phyloP scores from a whole-genome alignment of 1,284 basidiomycete species.

The Ganoderma lingzhi region DNA sequence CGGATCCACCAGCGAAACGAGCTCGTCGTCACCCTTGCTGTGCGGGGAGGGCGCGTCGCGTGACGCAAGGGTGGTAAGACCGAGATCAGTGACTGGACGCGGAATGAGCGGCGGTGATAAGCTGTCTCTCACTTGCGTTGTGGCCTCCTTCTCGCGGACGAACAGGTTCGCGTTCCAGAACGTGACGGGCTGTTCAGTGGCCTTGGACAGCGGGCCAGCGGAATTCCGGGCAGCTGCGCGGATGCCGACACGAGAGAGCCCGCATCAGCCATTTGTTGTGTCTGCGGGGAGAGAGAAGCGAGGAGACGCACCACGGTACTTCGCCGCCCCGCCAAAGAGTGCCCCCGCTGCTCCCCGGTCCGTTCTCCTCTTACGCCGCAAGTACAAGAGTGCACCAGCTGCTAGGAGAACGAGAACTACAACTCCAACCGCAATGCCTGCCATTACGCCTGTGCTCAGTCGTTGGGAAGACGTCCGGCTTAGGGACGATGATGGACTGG shows the following conservation, averaged over 20 bases:
- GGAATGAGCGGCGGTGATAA: conserved; percentile 1
- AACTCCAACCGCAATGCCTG: background rate
- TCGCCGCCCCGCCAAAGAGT: background rate
- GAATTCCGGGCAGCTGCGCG: background rate
- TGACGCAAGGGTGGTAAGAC: background rate
- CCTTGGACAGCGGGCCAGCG: background rate
- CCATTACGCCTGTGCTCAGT: background rate
- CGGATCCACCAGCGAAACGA: background rate
- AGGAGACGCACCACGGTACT: conserved; percentile 1
- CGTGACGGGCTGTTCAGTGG: background rate
- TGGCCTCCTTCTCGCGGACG: background rate
- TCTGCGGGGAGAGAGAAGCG: background rate
- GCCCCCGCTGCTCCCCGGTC: no score
- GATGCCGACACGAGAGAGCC: background rate
- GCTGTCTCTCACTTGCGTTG: conserved; percentile 9
- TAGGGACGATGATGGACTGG: background rate
- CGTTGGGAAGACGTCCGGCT: background rate
- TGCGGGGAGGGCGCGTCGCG: background rate
- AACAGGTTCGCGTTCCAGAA: conserved; percentile 7
- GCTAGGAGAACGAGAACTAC: background rate
- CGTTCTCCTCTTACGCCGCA: background rate
- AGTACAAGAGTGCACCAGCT: background rate
- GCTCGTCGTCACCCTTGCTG: conserved; percentile 5
- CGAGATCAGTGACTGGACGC: background rate
- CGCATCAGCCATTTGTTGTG: no score